Percentiles rank a stretch among this genome's conserved stretches.
Evolutionary conservation across 2,329 filamentous ascomycete genomes (phyloP).

Genomic region (Nothophaeocryptopus gaeumannii): DNA sequence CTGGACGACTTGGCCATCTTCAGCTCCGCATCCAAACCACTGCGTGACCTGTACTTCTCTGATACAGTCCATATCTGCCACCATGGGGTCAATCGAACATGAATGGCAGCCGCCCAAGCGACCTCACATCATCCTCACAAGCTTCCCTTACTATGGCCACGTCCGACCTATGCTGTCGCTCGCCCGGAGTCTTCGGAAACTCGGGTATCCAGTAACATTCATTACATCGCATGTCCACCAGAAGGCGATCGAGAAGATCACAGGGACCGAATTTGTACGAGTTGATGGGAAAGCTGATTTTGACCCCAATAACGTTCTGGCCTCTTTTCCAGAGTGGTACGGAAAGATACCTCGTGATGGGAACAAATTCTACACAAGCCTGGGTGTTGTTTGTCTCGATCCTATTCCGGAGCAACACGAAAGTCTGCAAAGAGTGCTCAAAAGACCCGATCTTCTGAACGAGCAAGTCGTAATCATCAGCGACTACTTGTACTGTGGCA

Average conservation of each 20-base stretch:
- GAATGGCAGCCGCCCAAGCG: too few relatives aligned
- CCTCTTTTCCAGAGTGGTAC: constrained; percentile 26
- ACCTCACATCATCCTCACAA: constrained; percentile 24
- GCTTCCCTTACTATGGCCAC: constrained; percentile 24
- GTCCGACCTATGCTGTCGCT: constrained; percentile 31
- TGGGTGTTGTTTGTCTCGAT: neutral
- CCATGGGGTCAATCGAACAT: too few relatives aligned
- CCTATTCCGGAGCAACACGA: constrained; percentile 1
- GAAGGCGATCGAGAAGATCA: constrained; percentile 33
- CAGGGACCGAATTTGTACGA: constrained; percentile 40
- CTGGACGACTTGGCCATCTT: too few relatives aligned
- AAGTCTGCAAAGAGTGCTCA: constrained; percentile 1
- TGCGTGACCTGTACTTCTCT: too few relatives aligned
- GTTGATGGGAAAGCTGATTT: constrained; percentile 21
- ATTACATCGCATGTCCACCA: constrained; percentile 41
- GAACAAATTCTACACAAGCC: constrained; percentile 2
- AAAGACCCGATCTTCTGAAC: neutral
- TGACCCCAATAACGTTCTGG: constrained; percentile 28
- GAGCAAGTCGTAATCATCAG: neutral
- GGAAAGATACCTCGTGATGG: constrained; percentile 10
- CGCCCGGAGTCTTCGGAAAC: constrained; percentile 37
- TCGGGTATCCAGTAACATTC: constrained; percentile 45
- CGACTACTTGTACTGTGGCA: too few relatives aligned
- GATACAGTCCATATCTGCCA: too few relatives aligned
- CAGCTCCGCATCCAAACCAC: too few relatives aligned